Evolutionary conservation across 345 rosid genomes (phyloP).

Genomic region (Pistacia atlantica): DNA sequence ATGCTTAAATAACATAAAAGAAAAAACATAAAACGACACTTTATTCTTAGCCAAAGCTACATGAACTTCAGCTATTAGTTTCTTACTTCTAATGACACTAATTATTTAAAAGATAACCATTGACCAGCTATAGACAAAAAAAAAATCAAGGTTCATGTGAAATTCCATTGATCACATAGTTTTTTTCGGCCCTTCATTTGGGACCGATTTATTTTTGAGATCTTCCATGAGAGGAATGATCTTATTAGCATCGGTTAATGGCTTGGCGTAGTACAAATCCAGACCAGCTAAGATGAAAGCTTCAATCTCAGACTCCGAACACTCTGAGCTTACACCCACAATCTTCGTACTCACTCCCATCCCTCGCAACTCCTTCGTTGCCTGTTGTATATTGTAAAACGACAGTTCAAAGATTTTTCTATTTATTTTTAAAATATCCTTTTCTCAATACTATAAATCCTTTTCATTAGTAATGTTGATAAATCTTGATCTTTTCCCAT

Average conservation of each 20-base stretch:
- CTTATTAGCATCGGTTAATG: conserved; percentile 21
- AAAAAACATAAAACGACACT: not conserved
- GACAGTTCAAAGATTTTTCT: too few species aligned
- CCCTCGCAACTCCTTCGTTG: conserved; percentile 34
- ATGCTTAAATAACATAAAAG: not conserved
- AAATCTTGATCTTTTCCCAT: too few species aligned
- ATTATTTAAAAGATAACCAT: not conserved
- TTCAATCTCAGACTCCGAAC: not conserved
- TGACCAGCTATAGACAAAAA: not conserved
- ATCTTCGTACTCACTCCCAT: conserved; percentile 40
- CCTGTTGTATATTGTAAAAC: conserved; percentile 23
- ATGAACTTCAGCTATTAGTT: not conserved
- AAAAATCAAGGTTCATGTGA: not conserved
- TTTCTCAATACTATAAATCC: too few species aligned
- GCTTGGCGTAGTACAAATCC: conserved; percentile 34
- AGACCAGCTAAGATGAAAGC: conserved; percentile 36
- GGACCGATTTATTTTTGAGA: not conserved
- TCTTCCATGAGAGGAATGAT: conserved; percentile 11
- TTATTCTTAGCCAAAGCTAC: not conserved
- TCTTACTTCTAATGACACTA: not conserved
- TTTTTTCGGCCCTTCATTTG: not conserved
- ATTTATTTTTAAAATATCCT: too few species aligned
- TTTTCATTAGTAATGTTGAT: too few species aligned
- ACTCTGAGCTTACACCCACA: conserved; percentile 39
- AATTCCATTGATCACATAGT: not conserved